A percentile compares a stretch with the other conserved stretches of the same genome.
Conservation (phyloP, 768 basidiomycete species). For the Tricholoma hemisulphureum region DNA sequence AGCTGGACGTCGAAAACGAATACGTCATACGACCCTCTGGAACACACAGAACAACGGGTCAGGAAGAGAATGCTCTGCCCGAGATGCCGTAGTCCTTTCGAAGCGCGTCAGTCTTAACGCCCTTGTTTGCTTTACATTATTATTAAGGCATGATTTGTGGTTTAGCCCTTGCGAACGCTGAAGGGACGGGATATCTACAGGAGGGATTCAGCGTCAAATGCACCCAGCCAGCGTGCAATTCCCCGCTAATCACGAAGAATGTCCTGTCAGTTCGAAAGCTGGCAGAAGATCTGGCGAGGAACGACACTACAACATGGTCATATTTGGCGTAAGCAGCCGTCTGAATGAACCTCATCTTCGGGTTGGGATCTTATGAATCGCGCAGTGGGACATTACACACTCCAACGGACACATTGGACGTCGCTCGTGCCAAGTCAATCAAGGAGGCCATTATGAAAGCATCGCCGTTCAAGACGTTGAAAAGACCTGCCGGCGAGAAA, state of each 20-base stretch:
- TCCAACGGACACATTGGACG: background rate
- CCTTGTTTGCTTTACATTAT: background rate
- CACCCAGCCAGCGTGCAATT: slow-evolving; percentile 28
- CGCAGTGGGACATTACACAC: too few relatives aligned
- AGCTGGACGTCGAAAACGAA: slow-evolving; percentile 1
- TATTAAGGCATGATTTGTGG: slow-evolving; percentile 39
- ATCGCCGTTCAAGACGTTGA: background rate
- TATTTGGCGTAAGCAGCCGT: slow-evolving; percentile 34
- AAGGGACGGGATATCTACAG: slow-evolving; percentile 50
- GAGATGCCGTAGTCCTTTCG: background rate
- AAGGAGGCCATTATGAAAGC: background rate
- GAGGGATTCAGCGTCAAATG: slow-evolving; percentile 38
- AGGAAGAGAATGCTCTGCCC: background rate
- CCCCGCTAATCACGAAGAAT: slow-evolving; percentile 36
- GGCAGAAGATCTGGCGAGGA: slow-evolving; percentile 35
- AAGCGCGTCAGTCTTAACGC: slow-evolving; percentile 24
- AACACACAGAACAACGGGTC: background rate
- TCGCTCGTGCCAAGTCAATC: background rate
- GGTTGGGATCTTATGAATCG: too few relatives aligned
- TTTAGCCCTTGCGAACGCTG: slow-evolving; percentile 34
- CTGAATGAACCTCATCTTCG: too few relatives aligned
- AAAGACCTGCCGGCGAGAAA: background rate
- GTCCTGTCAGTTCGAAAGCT: slow-evolving; percentile 43
- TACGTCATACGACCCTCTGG: background rate
- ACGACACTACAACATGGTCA: slow-evolving; percentile 15